Evolutionary conservation across 192 early-diverging fungal genomes (phyloP).

Genomic region (Backusella mclennaniae): DNA sequence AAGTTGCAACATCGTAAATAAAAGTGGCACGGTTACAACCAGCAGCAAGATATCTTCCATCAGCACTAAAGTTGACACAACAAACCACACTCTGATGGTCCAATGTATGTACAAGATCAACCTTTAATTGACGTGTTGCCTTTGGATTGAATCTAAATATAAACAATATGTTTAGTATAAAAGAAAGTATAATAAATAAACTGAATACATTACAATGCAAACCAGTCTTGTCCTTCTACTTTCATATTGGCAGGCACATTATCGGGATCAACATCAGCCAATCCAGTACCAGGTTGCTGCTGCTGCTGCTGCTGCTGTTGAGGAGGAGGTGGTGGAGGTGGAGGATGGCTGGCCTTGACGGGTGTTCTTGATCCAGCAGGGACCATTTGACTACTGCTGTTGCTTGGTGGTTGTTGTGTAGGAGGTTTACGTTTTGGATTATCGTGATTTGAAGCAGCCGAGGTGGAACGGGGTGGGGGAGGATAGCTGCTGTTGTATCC

Average conservation of each 20-base stretch:
- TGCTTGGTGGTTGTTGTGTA: background rate
- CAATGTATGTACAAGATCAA: conserved; percentile 61
- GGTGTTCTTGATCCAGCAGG: conserved; percentile 9
- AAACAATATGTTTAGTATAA: too few relatives aligned
- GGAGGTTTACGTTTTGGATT: conserved; percentile 18
- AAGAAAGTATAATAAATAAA: too few relatives aligned
- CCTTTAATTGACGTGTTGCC: conserved; percentile 56
- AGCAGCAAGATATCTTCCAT: conserved; percentile 90
- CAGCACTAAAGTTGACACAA: conserved; percentile 93
- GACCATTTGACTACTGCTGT: background rate
- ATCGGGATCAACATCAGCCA: conserved; percentile 80
- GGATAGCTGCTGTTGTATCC: background rate
- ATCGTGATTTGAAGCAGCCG: background rate
- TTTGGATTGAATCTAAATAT: conserved; percentile 60
- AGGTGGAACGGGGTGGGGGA: background rate
- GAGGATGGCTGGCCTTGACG: background rate
- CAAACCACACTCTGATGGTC: conserved; percentile 86
- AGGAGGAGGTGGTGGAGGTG: background rate
- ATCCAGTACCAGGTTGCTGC: conserved; percentile 24
- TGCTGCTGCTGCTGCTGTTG: background rate
- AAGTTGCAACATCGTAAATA: conserved; percentile 84
- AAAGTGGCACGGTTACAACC: conserved; percentile 91
- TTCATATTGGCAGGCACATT: conserved; percentile 70
- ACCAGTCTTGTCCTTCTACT: conserved; percentile 85
- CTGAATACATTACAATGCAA: conserved; percentile 61